Evolutionary conservation across 2,329 filamentous ascomycete genomes (phyloP), one percentile per base, ranked within the genome.

Genomic region (Pseudogymnoascus pannorum): DNA sequence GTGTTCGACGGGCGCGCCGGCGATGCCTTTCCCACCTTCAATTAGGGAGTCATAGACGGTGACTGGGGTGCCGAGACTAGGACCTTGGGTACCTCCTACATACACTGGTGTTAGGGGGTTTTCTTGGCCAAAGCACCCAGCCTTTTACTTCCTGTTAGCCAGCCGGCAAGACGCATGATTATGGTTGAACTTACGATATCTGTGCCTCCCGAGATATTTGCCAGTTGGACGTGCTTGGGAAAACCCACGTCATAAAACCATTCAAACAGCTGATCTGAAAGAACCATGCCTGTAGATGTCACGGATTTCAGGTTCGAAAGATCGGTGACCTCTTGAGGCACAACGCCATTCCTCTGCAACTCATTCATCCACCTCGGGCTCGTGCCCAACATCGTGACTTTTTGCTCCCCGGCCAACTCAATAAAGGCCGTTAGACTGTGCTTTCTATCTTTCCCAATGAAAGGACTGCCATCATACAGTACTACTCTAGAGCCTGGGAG

Each of bases 381-480:
- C 5, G 86, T 87, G 1, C 91, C 91, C 6, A 94, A 76, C 67
- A 87, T 83, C 1, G 89, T 92, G 1, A 89, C 87, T 59, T 76
- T 77, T 69, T 88, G 83, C 64, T 86, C 77, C 14, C 78, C 81
- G 12, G 87, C 74, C 11, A 91, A 76, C 62, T 81, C 80, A 29
- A 92, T 75, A 66, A 91, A 84, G 3, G 82, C 79, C 16, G 76
- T 79, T 1, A 84, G 75, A 64, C 89, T 84, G 0, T 91, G 91
- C 51, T 85, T 75, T 33, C 29, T 9, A 33, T 9, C 29, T 33
- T 33, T 33, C 29, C 29, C 29, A 33, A 33, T 14, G 72, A 95
- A 91, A 0, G 91, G 91, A 7, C 86, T 91, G 3, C 91, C 91
- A 70, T 95, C 91, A 71, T 95, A 95, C n/a, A 93, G 76, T 1